These are phyloP conservation scores for Phanerodontia chrysosporium DNA, from an alignment of 768 basidiomycete genomes.

Conservation along the genomic window DNA sequence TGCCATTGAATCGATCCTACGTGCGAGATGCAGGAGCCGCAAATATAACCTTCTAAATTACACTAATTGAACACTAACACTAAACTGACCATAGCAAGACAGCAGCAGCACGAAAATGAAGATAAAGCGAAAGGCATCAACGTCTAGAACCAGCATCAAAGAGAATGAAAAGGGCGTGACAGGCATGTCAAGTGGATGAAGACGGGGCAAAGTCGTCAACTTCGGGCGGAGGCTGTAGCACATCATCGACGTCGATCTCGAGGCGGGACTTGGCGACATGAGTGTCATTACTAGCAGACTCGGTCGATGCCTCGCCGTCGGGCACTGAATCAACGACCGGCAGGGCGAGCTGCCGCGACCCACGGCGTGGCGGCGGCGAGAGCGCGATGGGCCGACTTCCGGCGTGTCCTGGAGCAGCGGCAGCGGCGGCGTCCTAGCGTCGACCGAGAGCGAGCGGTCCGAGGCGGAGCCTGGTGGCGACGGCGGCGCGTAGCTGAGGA, in stretches of 20 bases:
- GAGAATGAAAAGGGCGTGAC: slow-evolving; percentile 9
- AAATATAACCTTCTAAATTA: slow-evolving; percentile 3
- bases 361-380: slow-evolving; percentile 13
- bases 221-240: slow-evolving; percentile 8
- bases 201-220: slow-evolving; percentile 11
- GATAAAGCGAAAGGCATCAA: slow-evolving; percentile 2
- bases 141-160: slow-evolving; percentile 11
- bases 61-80: slow-evolving; percentile 1
- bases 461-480: slow-evolving; percentile 5
- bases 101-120: background rate
- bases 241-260: background rate
- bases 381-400: slow-evolving; percentile 6
- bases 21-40: background rate
- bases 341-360: slow-evolving; percentile 8
- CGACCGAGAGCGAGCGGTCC: background rate
- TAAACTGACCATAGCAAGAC: slow-evolving; percentile 2
- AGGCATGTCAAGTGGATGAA: background rate
- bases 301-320: background rate
- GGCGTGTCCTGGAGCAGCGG: slow-evolving; percentile 1
- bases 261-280: background rate
- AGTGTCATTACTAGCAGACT: background rate
- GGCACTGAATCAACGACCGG: slow-evolving; percentile 6
- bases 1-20: background rate
- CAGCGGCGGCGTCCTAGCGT: background rate
- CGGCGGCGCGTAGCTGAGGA: slow-evolving; percentile 32